Conservation (phyloP, 2,329 filamentous ascomycete genomes). For the Periconia sp. region DNA sequence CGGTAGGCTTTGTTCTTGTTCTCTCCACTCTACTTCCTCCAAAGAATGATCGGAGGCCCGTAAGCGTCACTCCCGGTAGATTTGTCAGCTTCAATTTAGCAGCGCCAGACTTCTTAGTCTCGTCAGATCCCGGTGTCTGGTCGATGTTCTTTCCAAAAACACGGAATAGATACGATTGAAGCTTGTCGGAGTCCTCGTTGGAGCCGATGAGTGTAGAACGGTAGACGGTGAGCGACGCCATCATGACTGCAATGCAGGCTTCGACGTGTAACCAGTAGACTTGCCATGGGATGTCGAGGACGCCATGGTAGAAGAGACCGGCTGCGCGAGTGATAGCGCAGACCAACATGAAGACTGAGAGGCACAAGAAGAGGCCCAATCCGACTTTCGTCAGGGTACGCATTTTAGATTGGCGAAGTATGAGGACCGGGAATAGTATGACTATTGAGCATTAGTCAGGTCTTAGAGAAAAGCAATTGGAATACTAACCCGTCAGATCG, state of each 20-base stretch:
- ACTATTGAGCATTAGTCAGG: constrained; percentile 6
- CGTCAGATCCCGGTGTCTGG: not conserved
- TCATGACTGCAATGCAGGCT: constrained; percentile 17
- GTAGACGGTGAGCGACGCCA: constrained; percentile 26
- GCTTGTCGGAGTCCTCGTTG: constrained; percentile 3
- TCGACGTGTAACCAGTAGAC: constrained; percentile 24
- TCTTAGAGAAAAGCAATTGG: not conserved
- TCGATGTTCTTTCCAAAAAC: not conserved
- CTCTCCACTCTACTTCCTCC: not conserved
- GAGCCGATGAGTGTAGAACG: constrained; percentile 10
- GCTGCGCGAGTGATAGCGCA: constrained; percentile 2
- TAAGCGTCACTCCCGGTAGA: not conserved
- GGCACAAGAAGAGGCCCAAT: constrained; percentile 3
- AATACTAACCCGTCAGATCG: constrained; percentile 1
- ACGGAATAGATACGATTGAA: not conserved
- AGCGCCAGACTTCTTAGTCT: not conserved
- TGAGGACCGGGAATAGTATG: constrained; percentile 13
- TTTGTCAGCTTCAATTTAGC: not conserved
- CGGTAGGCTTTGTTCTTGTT: not conserved
- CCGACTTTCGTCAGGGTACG: constrained; percentile 5
- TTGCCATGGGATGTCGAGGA: constrained; percentile 9
- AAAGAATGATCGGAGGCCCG: not conserved
- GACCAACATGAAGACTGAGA: constrained; percentile 8
- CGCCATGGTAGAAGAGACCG: not conserved
- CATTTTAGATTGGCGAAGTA: constrained; percentile 7